Base-by-base conservation (phyloP, 495 filamentous ascomycete genomes). In the Entonaema liquescens region DNA sequence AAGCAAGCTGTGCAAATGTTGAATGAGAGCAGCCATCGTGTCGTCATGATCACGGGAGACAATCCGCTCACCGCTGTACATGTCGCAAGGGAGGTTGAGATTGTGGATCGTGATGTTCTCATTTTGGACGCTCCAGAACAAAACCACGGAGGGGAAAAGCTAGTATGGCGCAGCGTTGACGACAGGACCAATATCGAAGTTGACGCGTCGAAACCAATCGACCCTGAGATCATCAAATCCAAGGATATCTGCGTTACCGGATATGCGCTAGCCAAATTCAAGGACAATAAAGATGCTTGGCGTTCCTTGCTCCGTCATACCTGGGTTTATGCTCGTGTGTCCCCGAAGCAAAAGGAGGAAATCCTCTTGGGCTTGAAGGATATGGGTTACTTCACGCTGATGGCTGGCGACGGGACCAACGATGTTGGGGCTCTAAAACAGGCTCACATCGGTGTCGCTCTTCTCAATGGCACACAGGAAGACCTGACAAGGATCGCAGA, bases 31-130 rank as follows among this genome's bases (percentile, higher is more conserved):
- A 97, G 93, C 80, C 95, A 99, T 82, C 93, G 95, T 70, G 93
- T 96, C 62, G 92, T 98, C 72, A 99, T 99, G 95, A 99, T 99
- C 62, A 99, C 95, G 53, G 95, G 95, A 74, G 95, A 99, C 80
- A 99, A 99, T 76, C 94, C 95, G 21, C 86, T 99, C 42, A 99
- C 95, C 23, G 95, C 95, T 70, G 92, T 95, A 25, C 95, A 99
- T 77, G 95, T 99, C 65, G 95, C 95, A 12, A 90, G 90, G 47
- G 89, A 98, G 77, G 95, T 99, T 38, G 95, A 99, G 74, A 99
- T 99, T 76, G 92, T 99, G 21, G 95, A 99, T 72, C 90, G 95
- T 11, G 95, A 98, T 25, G 93, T 96, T 40, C 84, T 98, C 26
- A 97, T 99, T 70, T 85, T 99, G 31, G 95, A 99, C 76, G 91